Evolutionary conservation across 768 basidiomycete species (phyloP), one percentile per base, ranked within the genome.

Genomic region (Mycena galericulata): DNA sequence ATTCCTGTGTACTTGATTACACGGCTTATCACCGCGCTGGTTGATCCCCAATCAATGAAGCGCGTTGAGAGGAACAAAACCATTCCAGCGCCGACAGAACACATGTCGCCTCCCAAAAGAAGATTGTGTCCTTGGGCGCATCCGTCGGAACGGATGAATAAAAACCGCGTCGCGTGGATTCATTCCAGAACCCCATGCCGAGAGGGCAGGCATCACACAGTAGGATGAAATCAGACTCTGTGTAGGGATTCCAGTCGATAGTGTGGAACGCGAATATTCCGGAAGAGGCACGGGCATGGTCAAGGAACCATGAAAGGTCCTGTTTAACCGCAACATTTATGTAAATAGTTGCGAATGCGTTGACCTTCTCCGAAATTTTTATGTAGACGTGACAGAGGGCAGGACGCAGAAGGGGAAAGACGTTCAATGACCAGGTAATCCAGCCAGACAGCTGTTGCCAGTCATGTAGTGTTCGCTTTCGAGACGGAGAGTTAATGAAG

Each of bases 371-470:
- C 2, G 51, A 34, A 32, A 78, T 76, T 43, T 81, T 82, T 0
- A 20, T 40, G 46, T 80, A 81, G 4, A 79, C n/a, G 11, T 69
- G 38, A 45, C 51, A 72, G 3, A 82, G 72, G 9, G 72, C 72
- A 0, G 79, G 79, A 0, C 73, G 46, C 0, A 79, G 59, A 2
- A 77, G 51, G 1, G 79, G 81, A 22, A 72, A 75, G 15, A 79
- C 77, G 27, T 81, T 81, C 18, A 82, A 72, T 0, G 71, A 24
- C 80, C 81, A 82, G 40, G 79, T 81, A 12, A 75, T 41, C 63
- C 74, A 78, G 0, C 80, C 80, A 0, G 74, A 58, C 0, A 82
- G 56, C 3, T 65, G 58, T 51, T 80, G 76, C 32, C 41, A 65
- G 2, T 57, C 45, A 11, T 14, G 63, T 0, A 65, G 47, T 3